Base-by-base conservation (phyloP, 2,329 filamentous ascomycete genomes). In the Sporothrix mexicana region DNA sequence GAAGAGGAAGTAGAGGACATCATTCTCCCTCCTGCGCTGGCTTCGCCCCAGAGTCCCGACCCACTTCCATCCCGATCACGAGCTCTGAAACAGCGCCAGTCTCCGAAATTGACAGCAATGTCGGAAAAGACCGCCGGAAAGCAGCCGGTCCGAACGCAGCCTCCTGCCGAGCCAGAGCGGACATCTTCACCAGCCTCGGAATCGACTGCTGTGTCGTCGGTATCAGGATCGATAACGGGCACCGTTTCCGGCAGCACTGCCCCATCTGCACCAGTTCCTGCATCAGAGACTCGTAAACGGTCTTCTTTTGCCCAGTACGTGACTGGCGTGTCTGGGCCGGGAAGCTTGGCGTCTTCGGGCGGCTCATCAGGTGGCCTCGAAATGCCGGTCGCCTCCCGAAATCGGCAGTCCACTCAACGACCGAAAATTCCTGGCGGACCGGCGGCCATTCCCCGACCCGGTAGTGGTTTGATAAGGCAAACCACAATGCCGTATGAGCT, bases 101-200 rank as follows among this genome's bases (percentile, higher is more conserved):
- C 43, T 4, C 47, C 30, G 7, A 20, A 53, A 36, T 9, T 41
- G 62, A 81, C 61, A 10, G 47, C 23, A 13, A 30, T 62, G 71
- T 86, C 84, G 74, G 80, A 82, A 17, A 88, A 87, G 76, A 83
- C 84, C 25, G 81, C 83, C 12, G 86, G 85, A 2, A 88, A 88
- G 74, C 83, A 82, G 66, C 84, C 85, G 10, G 81, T 69, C 10
- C 74, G 59, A 43, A 47, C 61, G 61, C 73, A 72, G 20, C 74
- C 61, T n/a, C 12, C 45, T 12, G 9, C 20, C 23, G 74, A 77
- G n/a, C 73, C 66, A 30, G 55, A 57, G 57, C 68, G 53, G 36
- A 53, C 62, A 30, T 30, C 64, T 10, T 62, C 71, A 15, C 71
- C 67, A n/a, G 71, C 66, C 7, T 72, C 71, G 9, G 66, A 53